Evolutionary conservation across 2,329 filamentous ascomycete genomes (phyloP).

Genomic region (Phaeosphaeriaceae sp.): DNA sequence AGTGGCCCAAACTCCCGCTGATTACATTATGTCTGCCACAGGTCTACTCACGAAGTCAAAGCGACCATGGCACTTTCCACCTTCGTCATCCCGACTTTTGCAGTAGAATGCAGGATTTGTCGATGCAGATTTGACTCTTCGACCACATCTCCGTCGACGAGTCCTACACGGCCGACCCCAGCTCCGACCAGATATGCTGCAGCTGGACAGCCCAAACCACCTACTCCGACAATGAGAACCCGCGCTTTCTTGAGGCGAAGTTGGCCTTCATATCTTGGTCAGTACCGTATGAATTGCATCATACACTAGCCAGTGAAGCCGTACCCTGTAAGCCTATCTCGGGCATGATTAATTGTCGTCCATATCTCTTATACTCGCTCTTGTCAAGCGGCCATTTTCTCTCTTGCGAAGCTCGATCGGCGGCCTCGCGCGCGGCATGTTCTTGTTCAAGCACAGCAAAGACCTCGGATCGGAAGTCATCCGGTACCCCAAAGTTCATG

Average conservation of each 20-base stretch:
- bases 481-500: constrained; percentile 51
- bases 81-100: constrained; percentile 76
- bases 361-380: constrained; percentile 86
- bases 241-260: constrained; percentile 72
- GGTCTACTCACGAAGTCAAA: constrained; percentile 52
- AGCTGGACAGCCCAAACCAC: constrained; percentile 90
- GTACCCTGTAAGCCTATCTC: constrained; percentile 78
- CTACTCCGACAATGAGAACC: constrained; percentile 84
- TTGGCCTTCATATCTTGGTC: constrained; percentile 67
- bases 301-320: constrained; percentile 8
- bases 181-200: constrained; percentile 92
- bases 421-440: constrained; percentile 3
- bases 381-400: constrained; percentile 70
- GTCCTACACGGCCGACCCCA: constrained; percentile 81
- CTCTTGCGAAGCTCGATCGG: constrained; percentile 12
- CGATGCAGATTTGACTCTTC: constrained; percentile 92
- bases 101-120: constrained; percentile 81
- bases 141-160: constrained; percentile 88
- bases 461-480: constrained; percentile 54
- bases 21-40: neutral
- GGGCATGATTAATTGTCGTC: constrained; percentile 87
- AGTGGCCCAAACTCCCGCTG: neutral
- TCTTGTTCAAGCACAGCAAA: constrained; percentile 45
- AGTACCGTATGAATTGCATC: neutral
- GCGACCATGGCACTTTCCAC: constrained; percentile 72